These are phyloP conservation scores for Neoarthrinium moseri DNA, from an alignment of 2,329 filamentous ascomycete genomes.

Conservation along the genomic window DNA sequence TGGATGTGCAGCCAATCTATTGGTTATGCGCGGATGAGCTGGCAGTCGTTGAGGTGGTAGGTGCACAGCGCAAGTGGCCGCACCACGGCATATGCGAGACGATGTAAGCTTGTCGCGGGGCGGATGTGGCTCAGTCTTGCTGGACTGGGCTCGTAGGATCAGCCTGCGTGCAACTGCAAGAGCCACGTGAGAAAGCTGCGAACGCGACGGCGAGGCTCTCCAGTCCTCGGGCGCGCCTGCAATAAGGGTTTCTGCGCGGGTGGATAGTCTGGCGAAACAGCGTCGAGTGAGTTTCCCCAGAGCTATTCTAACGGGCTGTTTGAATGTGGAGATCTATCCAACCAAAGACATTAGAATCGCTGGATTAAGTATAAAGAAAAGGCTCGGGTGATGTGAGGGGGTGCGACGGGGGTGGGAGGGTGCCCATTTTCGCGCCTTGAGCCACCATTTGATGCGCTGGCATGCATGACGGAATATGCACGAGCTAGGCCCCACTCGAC, in stretches of 20 bases:
- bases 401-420: slow-evolving; percentile 27
- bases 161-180: slow-evolving; percentile 23
- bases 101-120: slow-evolving; percentile 42
- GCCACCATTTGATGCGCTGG: slow-evolving; percentile 50
- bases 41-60: slow-evolving; percentile 53
- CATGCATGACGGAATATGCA: slow-evolving; percentile 63
- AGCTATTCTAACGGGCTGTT: slow-evolving; percentile 27
- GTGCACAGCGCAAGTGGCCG: slow-evolving; percentile 52
- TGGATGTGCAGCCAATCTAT: slow-evolving; percentile 53
- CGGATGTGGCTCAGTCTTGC: slow-evolving; percentile 30
- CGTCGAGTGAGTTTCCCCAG: slow-evolving; percentile 28
- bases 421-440: slow-evolving; percentile 39
- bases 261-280: slow-evolving; percentile 33
- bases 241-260: slow-evolving; percentile 25
- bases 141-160: slow-evolving; percentile 15
- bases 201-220: slow-evolving; percentile 23
- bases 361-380: slow-evolving; percentile 37
- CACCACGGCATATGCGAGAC: slow-evolving; percentile 60
- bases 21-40: slow-evolving; percentile 62
- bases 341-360: slow-evolving; percentile 39
- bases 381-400: slow-evolving; percentile 34
- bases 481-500: slow-evolving; percentile 43
- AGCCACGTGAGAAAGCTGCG: slow-evolving; percentile 23
- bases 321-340: slow-evolving; percentile 38
- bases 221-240: slow-evolving; percentile 20